Evolutionary conservation across 2,329 filamentous ascomycete genomes (phyloP), one percentile per base, ranked within the genome.

Genomic region (Penicillium thymicola): DNA sequence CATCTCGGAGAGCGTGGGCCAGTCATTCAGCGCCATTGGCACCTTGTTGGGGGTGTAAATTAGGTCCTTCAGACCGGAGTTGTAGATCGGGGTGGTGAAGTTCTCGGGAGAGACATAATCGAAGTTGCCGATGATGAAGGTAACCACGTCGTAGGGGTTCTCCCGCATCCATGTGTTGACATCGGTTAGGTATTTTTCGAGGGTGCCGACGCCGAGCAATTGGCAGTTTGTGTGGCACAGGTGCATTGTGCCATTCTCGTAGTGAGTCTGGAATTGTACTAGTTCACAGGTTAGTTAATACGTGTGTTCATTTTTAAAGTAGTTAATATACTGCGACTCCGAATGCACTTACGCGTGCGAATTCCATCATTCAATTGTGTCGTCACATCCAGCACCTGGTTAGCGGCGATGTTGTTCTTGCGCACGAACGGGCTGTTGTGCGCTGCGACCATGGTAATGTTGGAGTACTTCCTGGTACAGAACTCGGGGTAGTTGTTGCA

Each of bases 181-280:
- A 0, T 79, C 80, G 7, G 78, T 78, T 34, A 97, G 84, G 77
- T 90, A 94, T 42, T 83, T 78, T 52, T 87, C 85, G 49, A 94
- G 88, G 8, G 89, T 86, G 0, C 93, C 92, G 2, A 84, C 89
- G 64, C 96, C 87, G 32, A 96, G 82, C 3, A 96, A 78, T 62
- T 91, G 84, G 75, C 92, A 97, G 44, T 83, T 86, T 1, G 89
- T 90, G 72, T 97, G 92, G 74, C 92, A 97, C 66, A 94, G 90
- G 73, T 90, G 89, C 44, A 89, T 72, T 0, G 81, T 83, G 23
- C 75, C 75, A 62, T 87, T 85, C 28, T 78, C 70, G 36, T 73
- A 75, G 58, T 86, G 85, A 0, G 80, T 79, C 70, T 86, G 81
- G 59, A 85, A 85, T 74, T 86, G 82, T 32, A 87, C 81, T 84